Evolutionary conservation across 306 rosid species (phyloP), one percentile per base, ranked within the genome.

Genomic region (Cucurbita ficifolia): DNA sequence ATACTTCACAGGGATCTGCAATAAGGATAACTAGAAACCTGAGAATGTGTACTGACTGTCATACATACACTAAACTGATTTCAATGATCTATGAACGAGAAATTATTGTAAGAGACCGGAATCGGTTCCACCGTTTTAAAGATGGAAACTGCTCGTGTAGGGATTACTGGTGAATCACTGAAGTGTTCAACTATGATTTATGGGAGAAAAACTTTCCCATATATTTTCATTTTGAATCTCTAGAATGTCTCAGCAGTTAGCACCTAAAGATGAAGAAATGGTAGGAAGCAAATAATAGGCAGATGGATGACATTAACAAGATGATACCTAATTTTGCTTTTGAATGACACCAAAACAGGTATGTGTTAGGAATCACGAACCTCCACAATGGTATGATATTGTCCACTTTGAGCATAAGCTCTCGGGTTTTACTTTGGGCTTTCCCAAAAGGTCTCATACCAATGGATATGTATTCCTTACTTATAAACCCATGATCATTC

Each of bases 41-140:
- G 69, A 92, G 95, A 76, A 92, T 92, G 96, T 88, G 92, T 76
- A 85, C 72, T 74, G 96, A 89, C 72, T 92, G 95, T 77, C 97
- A 92, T 79, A 81, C 84, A 9, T 90, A 90, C 75, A 87, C 91
- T 35, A 92, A 88, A 79, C 77, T 78, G 73, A 78, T 92, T 82
- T 90, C 96, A 42, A 6, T 76, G 71, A 83, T 88, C 81, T 88
- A 86, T 78, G 80, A 79, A 60, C 76, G 96, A 76, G 90, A 86
- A 79, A 83, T 92, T 79, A 82, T 69, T 43, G 88, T 90, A 75
- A 85, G 91, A 81, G 91, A 90, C 52, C 81, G 90, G 39, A 76
- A 84, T 60, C 81, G 80, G 79, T 92, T 92, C 82, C 98, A 90
- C 81, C 90, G 87, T 87, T 92, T 92, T 77, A 86, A 86, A 88